Percentiles rank a stretch among this genome's conserved stretches.
These are phyloP conservation scores for Eimeria maxima DNA, from an alignment of 169 alveolate genomes.

Conservation along the genomic window DNA sequence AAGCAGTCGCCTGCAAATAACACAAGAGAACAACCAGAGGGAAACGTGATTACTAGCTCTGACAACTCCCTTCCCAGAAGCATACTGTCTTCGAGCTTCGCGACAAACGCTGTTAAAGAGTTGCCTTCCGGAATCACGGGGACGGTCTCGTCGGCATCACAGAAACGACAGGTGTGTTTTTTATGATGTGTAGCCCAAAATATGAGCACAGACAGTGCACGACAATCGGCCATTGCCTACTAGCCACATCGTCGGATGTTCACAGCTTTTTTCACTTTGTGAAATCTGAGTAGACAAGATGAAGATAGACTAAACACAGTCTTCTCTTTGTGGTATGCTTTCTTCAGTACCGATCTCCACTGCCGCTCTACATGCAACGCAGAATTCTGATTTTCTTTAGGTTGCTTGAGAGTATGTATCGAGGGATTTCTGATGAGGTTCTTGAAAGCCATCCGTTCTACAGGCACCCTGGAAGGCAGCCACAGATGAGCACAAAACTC, in stretches of 20 bases:
- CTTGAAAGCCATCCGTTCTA: constrained; percentile 15
- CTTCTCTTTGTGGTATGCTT: background rate
- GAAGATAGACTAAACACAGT: background rate
- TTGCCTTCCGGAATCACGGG: background rate
- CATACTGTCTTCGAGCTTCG: background rate
- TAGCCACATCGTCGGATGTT: background rate
- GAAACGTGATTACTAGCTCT: background rate
- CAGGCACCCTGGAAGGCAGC: background rate
- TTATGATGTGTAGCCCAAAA: background rate
- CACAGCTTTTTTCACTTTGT: background rate
- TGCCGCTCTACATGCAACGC: background rate
- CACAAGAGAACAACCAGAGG: background rate
- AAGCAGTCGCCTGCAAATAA: background rate
- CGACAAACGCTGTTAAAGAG: background rate
- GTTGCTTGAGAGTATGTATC: background rate
- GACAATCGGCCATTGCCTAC: background rate
- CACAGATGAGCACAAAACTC: background rate
- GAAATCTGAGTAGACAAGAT: background rate
- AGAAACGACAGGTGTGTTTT: background rate
- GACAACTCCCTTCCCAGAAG: background rate
- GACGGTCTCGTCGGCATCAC: background rate
- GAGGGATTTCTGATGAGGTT: background rate
- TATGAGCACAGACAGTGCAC: background rate
- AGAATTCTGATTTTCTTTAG: background rate
- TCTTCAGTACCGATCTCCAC: background rate